phyloP scores from a whole-genome alignment of 106 monocot species.

The Phalaenopsis equestris region DNA sequence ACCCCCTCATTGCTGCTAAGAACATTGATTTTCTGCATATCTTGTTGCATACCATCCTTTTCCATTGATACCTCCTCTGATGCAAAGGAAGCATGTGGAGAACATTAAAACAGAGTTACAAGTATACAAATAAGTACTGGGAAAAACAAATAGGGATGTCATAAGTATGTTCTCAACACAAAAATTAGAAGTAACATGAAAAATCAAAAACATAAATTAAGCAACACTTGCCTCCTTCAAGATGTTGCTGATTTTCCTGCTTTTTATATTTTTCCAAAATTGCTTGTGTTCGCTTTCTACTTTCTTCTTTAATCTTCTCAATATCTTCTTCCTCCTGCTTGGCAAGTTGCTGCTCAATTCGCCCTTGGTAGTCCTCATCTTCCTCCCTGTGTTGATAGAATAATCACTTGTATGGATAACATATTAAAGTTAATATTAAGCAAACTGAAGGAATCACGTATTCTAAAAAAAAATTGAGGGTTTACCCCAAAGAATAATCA shows the following conservation, averaged over 20 bases:
- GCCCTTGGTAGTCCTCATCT: conserved; percentile 69
- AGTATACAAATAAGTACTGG: background rate
- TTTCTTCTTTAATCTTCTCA: conserved; percentile 91
- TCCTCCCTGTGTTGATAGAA: conserved; percentile 46
- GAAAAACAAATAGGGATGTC: background rate
- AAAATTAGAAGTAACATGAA: background rate
- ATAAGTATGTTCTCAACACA: background rate
- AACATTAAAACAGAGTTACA: background rate
- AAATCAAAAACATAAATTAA: background rate
- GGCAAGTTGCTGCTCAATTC: conserved; percentile 72
- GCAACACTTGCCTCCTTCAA: conserved; percentile 31
- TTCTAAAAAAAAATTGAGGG: background rate
- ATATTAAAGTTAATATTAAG: conserved; percentile 1
- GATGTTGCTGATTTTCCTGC: conserved; percentile 28
- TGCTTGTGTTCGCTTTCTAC: conserved; percentile 73
- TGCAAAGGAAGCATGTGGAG: background rate
- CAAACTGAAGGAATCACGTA: background rate
- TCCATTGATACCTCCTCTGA: conserved; percentile 18
- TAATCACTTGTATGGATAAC: conserved; percentile 2
- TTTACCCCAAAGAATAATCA: background rate
- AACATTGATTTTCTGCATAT: background rate
- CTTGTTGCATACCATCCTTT: conserved; percentile 10
- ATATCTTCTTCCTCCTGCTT: conserved; percentile 78
- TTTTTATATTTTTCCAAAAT: conserved; percentile 83
- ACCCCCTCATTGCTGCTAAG: conserved; percentile 2